These are phyloP conservation scores for Candida smagusa DNA, from an alignment of 1,139 yeast species.

Conservation along the genomic window DNA sequence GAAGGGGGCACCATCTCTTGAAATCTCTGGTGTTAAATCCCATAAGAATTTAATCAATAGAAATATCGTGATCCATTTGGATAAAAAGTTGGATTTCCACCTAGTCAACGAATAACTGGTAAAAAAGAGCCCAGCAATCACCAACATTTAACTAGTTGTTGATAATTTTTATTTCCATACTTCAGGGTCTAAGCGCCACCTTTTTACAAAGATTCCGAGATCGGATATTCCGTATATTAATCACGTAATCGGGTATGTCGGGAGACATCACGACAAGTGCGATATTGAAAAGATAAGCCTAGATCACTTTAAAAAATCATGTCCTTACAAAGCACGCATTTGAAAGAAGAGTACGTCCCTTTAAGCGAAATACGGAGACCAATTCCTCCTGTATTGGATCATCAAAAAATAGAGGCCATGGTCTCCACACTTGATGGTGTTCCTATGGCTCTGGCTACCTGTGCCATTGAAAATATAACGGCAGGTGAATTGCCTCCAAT, in stretches of 20 bases:
- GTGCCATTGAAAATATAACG: conserved; percentile 49
- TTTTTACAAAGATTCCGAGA: too few species aligned
- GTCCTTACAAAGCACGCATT: conserved; percentile 37
- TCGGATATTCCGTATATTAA: too few species aligned
- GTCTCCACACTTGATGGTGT: conserved; percentile 63
- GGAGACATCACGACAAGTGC: too few species aligned
- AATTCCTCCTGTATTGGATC: conserved; percentile 77
- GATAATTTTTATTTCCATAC: too few species aligned
- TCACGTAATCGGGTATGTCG: too few species aligned
- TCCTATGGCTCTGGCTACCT: conserved; percentile 65
- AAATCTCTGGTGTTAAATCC: conserved; percentile 30
- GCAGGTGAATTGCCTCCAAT: conserved; percentile 74
- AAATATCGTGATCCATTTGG: conserved; percentile 12
- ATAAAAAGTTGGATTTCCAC: not conserved
- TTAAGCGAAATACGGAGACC: conserved; percentile 68
- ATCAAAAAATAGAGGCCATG: conserved; percentile 73
- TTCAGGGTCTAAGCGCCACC: too few species aligned
- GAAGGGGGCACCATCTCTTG: conserved; percentile 36
- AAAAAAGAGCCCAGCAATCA: not conserved
- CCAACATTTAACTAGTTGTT: not conserved
- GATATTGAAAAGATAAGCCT: too few species aligned
- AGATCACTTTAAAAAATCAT: conserved; percentile 12
- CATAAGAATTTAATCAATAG: conserved; percentile 21
- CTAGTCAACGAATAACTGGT: not conserved
- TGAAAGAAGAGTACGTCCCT: conserved; percentile 57